Conservation (phyloP, 2,329 filamentous ascomycete genomes). For the Colletotrichum falcatum region DNA sequence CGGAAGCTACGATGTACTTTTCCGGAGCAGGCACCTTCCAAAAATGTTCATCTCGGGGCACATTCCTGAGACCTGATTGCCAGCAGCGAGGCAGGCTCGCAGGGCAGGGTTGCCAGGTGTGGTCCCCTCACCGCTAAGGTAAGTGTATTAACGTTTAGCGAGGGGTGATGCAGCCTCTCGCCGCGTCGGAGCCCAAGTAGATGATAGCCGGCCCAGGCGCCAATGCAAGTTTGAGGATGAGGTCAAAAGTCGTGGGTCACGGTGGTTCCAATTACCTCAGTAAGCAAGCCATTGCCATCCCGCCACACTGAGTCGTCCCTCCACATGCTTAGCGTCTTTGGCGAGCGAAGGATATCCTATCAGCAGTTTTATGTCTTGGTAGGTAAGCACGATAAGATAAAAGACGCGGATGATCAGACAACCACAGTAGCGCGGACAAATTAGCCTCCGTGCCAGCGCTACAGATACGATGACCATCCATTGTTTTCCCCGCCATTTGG, state of each 20-base stretch:
- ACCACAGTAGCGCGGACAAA: background rate
- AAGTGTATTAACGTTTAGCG: background rate
- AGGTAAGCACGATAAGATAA: conserved; percentile 6
- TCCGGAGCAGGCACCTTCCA: background rate
- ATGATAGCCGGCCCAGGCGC: background rate
- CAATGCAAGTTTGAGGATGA: background rate
- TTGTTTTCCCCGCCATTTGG: background rate
- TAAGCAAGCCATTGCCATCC: background rate
- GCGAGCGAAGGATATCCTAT: background rate
- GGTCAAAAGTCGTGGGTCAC: conserved; percentile 8
- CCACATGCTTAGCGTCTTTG: conserved; percentile 6
- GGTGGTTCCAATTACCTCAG: background rate
- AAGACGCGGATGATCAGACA: background rate
- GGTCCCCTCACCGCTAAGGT: background rate
- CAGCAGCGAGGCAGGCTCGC: background rate
- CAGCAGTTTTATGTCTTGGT: background rate
- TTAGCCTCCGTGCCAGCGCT: background rate
- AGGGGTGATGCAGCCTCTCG: background rate
- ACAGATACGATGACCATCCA: background rate
- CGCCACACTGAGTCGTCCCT: background rate
- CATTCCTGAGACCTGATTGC: background rate
- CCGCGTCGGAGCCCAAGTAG: background rate
- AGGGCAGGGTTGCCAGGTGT: background rate
- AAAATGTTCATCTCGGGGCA: background rate
- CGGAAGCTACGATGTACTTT: background rate